Conservation (phyloP, 2,329 filamentous ascomycete species). For the Davidsoniella australis region DNA sequence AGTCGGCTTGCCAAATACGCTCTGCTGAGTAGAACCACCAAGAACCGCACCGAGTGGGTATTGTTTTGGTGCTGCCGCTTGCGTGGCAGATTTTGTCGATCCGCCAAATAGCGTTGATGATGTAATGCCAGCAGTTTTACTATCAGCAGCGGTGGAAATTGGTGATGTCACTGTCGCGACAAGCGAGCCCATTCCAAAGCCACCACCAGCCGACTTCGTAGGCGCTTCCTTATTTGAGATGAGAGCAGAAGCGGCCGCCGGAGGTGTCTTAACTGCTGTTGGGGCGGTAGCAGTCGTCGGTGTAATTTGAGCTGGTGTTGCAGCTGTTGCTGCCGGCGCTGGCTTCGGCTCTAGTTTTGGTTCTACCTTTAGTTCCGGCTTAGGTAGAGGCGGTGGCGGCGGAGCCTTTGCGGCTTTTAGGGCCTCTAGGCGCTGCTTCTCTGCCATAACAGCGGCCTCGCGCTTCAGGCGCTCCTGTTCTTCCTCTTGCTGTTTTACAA, state of each 20-base stretch:
- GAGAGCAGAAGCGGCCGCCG: not conserved
- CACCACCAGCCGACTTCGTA: not conserved
- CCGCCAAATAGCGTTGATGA: not conserved
- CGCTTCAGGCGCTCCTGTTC: constrained; percentile 29
- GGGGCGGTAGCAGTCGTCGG: not conserved
- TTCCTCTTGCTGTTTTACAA: constrained; percentile 27
- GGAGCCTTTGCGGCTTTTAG: constrained; percentile 29
- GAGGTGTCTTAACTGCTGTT: not conserved
- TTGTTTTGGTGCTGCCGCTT: not conserved
- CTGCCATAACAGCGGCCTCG: constrained; percentile 28
- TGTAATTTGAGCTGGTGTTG: not conserved
- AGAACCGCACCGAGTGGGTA: no score
- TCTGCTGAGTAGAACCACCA: not conserved
- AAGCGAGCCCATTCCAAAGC: no score
- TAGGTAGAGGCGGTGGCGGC: constrained; percentile 24
- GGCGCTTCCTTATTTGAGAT: not conserved
- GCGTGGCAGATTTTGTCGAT: not conserved
- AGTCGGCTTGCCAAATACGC: not conserved
- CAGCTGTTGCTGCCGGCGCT: constrained; percentile 11
- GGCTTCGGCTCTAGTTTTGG: constrained; percentile 13
- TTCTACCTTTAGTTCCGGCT: constrained; percentile 15
- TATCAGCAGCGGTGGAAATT: not conserved
- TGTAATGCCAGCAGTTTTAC: not conserved
- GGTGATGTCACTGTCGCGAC: not conserved
- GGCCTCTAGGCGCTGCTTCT: constrained; percentile 31